These are phyloP conservation scores for Selenicereus undatus DNA, from an alignment of 148 eudicot genomes.

Conservation along the genomic window DNA sequence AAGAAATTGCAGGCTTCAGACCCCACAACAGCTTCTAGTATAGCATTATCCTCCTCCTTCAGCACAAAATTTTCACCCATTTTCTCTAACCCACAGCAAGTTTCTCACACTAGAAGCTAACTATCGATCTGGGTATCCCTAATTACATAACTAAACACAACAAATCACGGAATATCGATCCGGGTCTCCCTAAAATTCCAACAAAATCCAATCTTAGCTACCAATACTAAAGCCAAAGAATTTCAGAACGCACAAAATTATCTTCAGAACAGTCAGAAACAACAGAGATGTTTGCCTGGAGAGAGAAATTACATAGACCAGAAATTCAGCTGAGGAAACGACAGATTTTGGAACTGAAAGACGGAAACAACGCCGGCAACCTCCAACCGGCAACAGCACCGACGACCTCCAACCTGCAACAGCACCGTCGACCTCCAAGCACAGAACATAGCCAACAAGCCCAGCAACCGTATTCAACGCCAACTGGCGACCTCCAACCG, in stretches of 20 bases:
- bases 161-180: background rate
- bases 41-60: slow-evolving; percentile 59
- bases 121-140: slow-evolving; percentile 19
- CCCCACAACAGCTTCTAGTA: slow-evolving; percentile 68
- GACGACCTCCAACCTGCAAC: no score
- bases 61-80: slow-evolving; percentile 61
- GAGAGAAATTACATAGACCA: background rate
- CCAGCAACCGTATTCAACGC: no score
- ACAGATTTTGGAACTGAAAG: background rate
- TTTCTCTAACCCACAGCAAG: slow-evolving; percentile 12
- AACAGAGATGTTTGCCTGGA: slow-evolving; percentile 19
- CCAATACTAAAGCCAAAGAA: background rate
- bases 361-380: no score
- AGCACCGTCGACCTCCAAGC: no score
- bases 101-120: slow-evolving; percentile 6
- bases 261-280: slow-evolving; percentile 8
- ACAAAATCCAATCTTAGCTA: background rate
- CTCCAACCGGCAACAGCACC: no score
- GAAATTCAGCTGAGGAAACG: slow-evolving; percentile 4
- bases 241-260: background rate
- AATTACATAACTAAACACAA: slow-evolving; percentile 14
- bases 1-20: slow-evolving; percentile 66
- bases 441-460: no score
- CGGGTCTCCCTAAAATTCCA: slow-evolving; percentile 12
- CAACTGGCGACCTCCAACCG: no score